Conservation (phyloP, 2,329 filamentous ascomycete species). For the Elsinoe batatas region DNA sequence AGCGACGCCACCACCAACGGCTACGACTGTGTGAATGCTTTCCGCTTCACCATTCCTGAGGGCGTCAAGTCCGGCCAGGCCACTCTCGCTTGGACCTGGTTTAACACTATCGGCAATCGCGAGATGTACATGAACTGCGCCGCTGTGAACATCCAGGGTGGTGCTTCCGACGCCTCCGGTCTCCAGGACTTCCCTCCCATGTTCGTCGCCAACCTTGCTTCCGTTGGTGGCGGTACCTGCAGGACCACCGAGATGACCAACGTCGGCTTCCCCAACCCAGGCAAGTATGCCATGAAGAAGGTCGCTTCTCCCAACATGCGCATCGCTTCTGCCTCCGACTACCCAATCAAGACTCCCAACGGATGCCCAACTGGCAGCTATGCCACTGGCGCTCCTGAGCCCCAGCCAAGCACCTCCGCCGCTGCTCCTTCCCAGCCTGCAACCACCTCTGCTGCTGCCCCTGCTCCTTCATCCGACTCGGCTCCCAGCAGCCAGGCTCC, state of each 20-base stretch:
- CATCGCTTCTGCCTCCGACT: constrained; percentile 17
- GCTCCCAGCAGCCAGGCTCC: background rate
- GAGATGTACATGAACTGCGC: constrained; percentile 99
- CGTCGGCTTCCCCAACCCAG: constrained; percentile 59
- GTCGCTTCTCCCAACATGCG: constrained; percentile 13
- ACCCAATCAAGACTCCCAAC: constrained; percentile 19
- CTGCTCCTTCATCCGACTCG: background rate
- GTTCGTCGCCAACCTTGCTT: constrained; percentile 60
- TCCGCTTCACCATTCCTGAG: constrained; percentile 61
- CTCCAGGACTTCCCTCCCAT: constrained; percentile 59
- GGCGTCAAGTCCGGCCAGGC: constrained; percentile 66
- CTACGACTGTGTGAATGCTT: constrained; percentile 39
- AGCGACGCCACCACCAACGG: constrained; percentile 13
- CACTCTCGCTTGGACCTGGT: constrained; percentile 86
- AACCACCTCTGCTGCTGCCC: constrained; percentile 1
- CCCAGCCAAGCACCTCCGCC: constrained; percentile 9
- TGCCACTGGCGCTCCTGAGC: constrained; percentile 1
- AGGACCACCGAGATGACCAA: constrained; percentile 45
- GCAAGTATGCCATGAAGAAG: constrained; percentile 43
- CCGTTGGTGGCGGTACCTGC: constrained; percentile 39
- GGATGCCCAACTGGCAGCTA: constrained; percentile 12
- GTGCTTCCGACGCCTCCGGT: constrained; percentile 42
- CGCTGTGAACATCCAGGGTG: constrained; percentile 53
- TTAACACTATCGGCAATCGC: constrained; percentile 83
- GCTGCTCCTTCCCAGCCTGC: constrained; percentile 1